Base-by-base conservation (phyloP, 2,329 filamentous ascomycete genomes). In the Ceratocystis smalleyi region DNA sequence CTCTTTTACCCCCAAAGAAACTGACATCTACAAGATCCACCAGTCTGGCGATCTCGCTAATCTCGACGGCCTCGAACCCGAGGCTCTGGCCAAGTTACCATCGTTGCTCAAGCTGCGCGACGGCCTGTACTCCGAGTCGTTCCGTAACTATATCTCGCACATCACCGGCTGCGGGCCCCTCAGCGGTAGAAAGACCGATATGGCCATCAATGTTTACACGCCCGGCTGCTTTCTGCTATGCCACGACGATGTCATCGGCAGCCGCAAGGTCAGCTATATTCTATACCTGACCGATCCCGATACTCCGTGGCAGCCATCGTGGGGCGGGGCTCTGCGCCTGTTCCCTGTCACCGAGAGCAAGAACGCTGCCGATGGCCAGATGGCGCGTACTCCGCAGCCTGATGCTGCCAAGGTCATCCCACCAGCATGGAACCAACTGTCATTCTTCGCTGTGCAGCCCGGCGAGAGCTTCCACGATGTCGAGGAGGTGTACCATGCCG, bases 391-490 rank as follows among this genome's bases (percentile, higher is more conserved):
- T 0, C 91, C 92, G 3, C 80, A 83, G 65, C 85, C 92, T 0
- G 88, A 96, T 69, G 85, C 84, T 70, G 84, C 81, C 69, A 87
- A 95, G 70, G 83, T 85, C 51, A 96, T 99, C 66, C 91, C 94
- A 0, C 94, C 94, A 0, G 90, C 91, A 0, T 99, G 92, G 84
- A 96, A 97, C 74, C 94, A 99, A 77, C 81, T 99, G 67, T 94
- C 89, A 70, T 99, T 99, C 81, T 99, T 99, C 74, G 91, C 91
- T 19, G 95, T 99, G 5, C 91, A 96, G 76, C 94, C 94, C 0
- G 94, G 94, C n/a, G 86, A 96, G 80, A 97, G 92, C 74, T 99
- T 97, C 75, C 94, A 99, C 75, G 94, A 99, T 73, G 94, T 99
- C 64, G 92, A 97, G 76, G 94, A 99, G 76, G 94, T 99, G 3